These are phyloP conservation scores for Colletotrichum chlorophyti DNA, from an alignment of 2,329 filamentous ascomycete species.

Conservation along the genomic window DNA sequence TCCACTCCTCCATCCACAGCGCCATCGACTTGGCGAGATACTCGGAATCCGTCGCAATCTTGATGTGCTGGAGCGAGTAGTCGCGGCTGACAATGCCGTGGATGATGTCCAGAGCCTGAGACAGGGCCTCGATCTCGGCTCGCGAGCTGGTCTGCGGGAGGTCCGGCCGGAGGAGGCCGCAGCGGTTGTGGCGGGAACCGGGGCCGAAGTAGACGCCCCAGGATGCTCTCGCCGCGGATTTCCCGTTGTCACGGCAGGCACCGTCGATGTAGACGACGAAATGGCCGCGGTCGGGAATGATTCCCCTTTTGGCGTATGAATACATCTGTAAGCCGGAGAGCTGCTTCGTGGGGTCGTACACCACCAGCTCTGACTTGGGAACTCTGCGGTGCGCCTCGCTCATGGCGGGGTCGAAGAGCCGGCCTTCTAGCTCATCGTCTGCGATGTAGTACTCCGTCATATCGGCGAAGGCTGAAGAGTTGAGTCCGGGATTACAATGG, in stretches of 20 bases:
- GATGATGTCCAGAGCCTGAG: conserved; percentile 22
- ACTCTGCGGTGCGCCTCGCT: conserved; percentile 1
- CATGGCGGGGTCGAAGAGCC: background rate
- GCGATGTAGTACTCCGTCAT: background rate
- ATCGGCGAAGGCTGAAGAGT: background rate
- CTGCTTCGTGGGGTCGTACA: conserved; percentile 6
- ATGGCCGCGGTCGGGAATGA: background rate
- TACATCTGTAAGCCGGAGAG: conserved; percentile 6
- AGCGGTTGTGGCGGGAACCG: conserved; percentile 31
- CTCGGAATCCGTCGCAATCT: conserved; percentile 29
- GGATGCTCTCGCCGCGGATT: conserved; percentile 27
- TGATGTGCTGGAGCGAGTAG: conserved; percentile 3
- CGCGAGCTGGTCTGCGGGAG: conserved; percentile 26
- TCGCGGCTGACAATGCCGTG: background rate
- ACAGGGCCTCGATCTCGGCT: conserved; percentile 33
- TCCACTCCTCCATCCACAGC: conserved; percentile 29
- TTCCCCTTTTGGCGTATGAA: background rate
- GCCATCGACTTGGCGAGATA: conserved; percentile 29
- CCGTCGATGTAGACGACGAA: conserved; percentile 34
- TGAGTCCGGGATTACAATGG: background rate
- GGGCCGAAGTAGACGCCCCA: conserved; percentile 37
- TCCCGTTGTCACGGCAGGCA: conserved; percentile 33
- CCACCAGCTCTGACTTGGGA: background rate
- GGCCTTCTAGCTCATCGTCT: background rate
- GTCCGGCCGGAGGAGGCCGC: background rate